Base-by-base conservation (phyloP, 805 yeast species). In the Spencermartinsiella europaea region DNA sequence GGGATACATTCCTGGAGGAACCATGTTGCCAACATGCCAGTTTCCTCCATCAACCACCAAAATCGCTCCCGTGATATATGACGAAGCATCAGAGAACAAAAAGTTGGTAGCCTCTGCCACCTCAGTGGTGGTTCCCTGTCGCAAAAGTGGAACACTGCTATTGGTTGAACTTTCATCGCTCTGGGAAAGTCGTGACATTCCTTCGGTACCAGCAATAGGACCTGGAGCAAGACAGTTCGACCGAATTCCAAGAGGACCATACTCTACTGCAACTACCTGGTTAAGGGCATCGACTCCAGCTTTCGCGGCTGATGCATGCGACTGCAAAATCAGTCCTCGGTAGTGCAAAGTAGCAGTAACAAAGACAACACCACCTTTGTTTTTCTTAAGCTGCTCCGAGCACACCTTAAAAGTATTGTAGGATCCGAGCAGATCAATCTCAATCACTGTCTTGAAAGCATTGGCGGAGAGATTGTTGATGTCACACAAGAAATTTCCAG, bases 301-400 rank as follows among this genome's bases (percentile, higher is more conserved):
- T 67, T 91, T 91, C 2, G 97, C 97, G 0, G 97, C 96, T 4
- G 90, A 83, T 2, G 89, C 96, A 59, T 91, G 97, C 4, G 80
- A 59, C 67, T 91, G 97, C 69, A 84, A 80, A 12, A 96, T 95
- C 22, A 85, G 79, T 8, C 97, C 97, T 57, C 80, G 77, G 65
- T 85, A 86, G 66, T 91, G 97, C 50, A 91, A 74, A 1, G 97
- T 90, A 1, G 98, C 95, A 41, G 90, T 78, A 16, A 91, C 85
- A 57, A 90, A 88, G 10, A 90, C 55, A 14, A 87, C 71, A 2
- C 80, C 67, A 21, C 98, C 97, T 64, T 79, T 80, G 57, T 75
- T 76, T 59, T 75, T 70, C 40, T 74, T 69, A 53, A 90, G 74
- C 62, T 85, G 76, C 33, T 76, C 77, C 60, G 76, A 81, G 38